These are phyloP conservation scores for Abelmoschus esculentus DNA, from an alignment of 345 rosid species.

Conservation along the genomic window DNA sequence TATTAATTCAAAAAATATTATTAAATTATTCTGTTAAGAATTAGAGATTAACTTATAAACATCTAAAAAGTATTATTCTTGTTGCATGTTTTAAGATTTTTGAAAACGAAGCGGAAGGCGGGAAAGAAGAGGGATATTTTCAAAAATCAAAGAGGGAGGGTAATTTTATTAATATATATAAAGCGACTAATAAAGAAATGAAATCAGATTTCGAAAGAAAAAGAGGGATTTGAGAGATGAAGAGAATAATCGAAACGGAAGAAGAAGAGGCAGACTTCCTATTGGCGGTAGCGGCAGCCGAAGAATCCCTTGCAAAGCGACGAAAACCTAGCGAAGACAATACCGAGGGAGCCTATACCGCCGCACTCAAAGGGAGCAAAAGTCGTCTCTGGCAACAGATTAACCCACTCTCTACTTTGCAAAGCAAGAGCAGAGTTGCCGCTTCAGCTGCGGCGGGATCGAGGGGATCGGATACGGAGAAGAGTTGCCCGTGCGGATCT, in stretches of 20 bases:
- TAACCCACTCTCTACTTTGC: not conserved
- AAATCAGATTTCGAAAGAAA: not conserved
- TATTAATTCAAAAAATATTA: too few species aligned
- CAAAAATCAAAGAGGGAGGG: not conserved
- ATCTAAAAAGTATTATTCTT: too few species aligned
- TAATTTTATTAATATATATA: not conserved
- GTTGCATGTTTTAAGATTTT: too few species aligned
- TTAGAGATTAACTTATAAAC: too few species aligned
- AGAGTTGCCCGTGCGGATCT: not conserved
- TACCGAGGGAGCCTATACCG: not conserved
- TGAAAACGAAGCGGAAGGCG: not conserved
- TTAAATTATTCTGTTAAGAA: too few species aligned
- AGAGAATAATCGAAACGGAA: not conserved
- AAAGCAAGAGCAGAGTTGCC: not conserved
- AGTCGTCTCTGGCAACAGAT: not conserved
- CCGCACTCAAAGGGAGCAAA: conserved; percentile 2
- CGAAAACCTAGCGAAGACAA: not conserved
- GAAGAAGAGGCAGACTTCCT: not conserved
- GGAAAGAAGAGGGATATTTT: not conserved
- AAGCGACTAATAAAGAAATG: not conserved
- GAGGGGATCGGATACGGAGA: not conserved
- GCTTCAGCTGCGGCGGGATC: not conserved
- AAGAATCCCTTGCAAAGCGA: not conserved
- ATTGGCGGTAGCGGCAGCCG: not conserved
- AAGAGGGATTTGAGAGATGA: not conserved